These are phyloP conservation scores for Fraxinus dipetala DNA, from an alignment of 305 asterid species.

Conservation along the genomic window DNA sequence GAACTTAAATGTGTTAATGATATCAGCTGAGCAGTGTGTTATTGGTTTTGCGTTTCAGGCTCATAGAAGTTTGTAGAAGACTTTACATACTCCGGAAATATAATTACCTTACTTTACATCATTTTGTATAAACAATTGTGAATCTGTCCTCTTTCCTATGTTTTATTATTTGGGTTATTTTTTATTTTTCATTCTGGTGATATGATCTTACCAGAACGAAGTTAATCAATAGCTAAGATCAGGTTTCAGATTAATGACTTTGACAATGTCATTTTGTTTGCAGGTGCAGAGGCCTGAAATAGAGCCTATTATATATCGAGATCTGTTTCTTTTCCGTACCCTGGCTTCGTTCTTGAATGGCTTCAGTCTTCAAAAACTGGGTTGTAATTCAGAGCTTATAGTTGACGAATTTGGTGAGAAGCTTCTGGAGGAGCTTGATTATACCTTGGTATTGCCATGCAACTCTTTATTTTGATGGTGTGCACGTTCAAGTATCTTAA, in stretches of 20 bases:
- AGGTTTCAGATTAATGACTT: not conserved
- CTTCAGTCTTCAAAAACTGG: constrained; percentile 87
- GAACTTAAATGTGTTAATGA: not conserved
- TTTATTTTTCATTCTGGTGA: constrained; percentile 1
- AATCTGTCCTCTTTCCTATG: constrained; percentile 10
- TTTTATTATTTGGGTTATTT: constrained; percentile 16
- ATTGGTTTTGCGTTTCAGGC: constrained; percentile 7
- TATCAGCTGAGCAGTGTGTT: not conserved
- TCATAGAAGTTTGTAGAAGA: constrained; percentile 14
- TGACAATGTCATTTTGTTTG: constrained; percentile 20
- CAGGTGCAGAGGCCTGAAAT: constrained; percentile 96
- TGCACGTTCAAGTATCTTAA: not conserved
- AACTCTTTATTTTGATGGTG: constrained; percentile 8
- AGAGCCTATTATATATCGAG: constrained; percentile 95
- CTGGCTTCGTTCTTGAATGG: constrained; percentile 97
- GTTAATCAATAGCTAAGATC: constrained; percentile 9
- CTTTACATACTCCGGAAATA: constrained; percentile 19
- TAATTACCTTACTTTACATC: constrained; percentile 12
- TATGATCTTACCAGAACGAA: constrained; percentile 10
- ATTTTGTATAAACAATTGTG: not conserved
- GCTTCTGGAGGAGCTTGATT: constrained; percentile 99
- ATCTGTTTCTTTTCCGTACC: constrained; percentile 95
- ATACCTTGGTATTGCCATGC: constrained; percentile 71
- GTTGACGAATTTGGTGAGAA: constrained; percentile 99
- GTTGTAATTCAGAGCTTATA: constrained; percentile 95